These are phyloP conservation scores for Tolypocladium tundrense DNA, from an alignment of 2,329 filamentous ascomycete genomes.

Conservation along the genomic window DNA sequence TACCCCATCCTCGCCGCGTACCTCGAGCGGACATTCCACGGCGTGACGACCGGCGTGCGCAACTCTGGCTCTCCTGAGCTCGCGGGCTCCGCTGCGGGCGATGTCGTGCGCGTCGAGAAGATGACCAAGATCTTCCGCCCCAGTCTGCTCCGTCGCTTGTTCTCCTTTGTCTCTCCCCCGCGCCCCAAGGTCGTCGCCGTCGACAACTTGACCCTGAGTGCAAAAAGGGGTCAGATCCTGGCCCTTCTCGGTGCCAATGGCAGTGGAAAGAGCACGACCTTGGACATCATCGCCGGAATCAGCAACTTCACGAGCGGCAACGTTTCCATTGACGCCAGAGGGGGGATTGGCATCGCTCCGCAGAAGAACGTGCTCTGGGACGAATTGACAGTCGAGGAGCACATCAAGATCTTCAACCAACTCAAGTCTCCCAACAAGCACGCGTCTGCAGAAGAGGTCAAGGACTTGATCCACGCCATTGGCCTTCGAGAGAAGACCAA, in stretches of 20 bases:
- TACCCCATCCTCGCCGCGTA: constrained; percentile 69
- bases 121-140: constrained; percentile 75
- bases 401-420: constrained; percentile 72
- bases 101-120: constrained; percentile 58
- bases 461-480: constrained; percentile 55
- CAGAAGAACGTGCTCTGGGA: constrained; percentile 95
- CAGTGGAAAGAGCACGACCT: constrained; percentile 79
- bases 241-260: constrained; percentile 84
- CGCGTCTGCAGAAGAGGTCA: constrained; percentile 49
- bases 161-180: constrained; percentile 27
- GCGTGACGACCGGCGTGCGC: constrained; percentile 42
- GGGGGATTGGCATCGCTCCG: constrained; percentile 79
- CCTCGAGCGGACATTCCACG: constrained; percentile 65
- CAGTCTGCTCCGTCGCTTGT: constrained; percentile 45
- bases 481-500: constrained; percentile 67
- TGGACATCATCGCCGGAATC: constrained; percentile 79
- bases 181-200: constrained; percentile 62
- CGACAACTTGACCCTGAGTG: constrained; percentile 60
- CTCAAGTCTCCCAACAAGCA: constrained; percentile 56
- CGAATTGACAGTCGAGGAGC: constrained; percentile 75
- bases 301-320: constrained; percentile 65
- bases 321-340: constrained; percentile 68
- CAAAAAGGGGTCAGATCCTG: constrained; percentile 71
- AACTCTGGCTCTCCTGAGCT: constrained; percentile 2
- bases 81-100: constrained; percentile 3